Conservation (phyloP, 768 basidiomycete species). For the Zangia roseola region DNA sequence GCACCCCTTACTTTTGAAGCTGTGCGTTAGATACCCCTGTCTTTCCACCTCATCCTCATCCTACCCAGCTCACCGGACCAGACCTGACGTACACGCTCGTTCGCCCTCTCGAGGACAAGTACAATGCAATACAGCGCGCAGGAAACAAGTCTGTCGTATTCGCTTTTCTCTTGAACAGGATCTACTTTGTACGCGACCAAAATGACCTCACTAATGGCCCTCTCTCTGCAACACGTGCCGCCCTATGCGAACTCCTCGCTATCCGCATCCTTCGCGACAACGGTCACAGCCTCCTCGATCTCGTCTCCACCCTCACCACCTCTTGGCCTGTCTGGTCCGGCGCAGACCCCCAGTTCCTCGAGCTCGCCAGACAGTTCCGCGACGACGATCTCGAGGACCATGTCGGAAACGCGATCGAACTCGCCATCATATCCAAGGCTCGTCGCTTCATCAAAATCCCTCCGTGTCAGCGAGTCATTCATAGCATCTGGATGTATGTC, state of each 20-base stretch:
- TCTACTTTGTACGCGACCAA: conserved; percentile 80
- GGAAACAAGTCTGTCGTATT: conserved; percentile 87
- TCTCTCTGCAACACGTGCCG: conserved; percentile 72
- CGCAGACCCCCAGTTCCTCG: conserved; percentile 58
- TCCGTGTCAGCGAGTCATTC: conserved; percentile 88
- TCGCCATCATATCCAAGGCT: conserved; percentile 85
- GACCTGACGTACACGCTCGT: conserved; percentile 91
- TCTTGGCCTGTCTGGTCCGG: conserved; percentile 81
- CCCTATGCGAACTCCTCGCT: conserved; percentile 88
- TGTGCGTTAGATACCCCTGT: conserved; percentile 39
- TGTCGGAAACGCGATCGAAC: conserved; percentile 90
- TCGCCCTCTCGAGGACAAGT: conserved; percentile 86
- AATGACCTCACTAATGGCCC: conserved; percentile 60
- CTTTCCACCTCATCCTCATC: conserved; percentile 8
- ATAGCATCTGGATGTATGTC: conserved; percentile 73
- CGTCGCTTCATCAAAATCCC: conserved; percentile 89
- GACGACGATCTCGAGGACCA: conserved; percentile 74
- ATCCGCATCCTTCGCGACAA: conserved; percentile 74
- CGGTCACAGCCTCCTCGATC: conserved; percentile 63
- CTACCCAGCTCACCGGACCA: conserved; percentile 66
- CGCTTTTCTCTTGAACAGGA: conserved; percentile 83
- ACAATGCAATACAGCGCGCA: conserved; percentile 62
- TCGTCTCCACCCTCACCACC: conserved; percentile 71
- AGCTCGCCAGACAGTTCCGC: conserved; percentile 58
- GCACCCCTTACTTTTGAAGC: conserved; percentile 82